Base-by-base conservation (phyloP, 176 grass and related monocot genomes). In the Stipa capillata region DNA sequence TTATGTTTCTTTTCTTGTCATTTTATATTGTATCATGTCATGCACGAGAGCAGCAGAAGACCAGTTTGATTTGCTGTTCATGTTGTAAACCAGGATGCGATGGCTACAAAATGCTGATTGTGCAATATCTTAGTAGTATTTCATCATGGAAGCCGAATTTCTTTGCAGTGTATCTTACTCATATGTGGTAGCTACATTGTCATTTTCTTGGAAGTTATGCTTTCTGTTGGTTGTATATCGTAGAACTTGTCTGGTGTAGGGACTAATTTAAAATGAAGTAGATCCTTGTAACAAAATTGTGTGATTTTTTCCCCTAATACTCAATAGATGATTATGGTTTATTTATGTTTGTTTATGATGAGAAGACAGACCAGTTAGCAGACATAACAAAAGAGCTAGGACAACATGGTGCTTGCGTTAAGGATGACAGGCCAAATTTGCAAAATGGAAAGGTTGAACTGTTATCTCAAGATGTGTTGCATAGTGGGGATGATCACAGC, bases 331-430 rank as follows among this genome's bases (percentile, higher is more conserved):
- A 83, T 86, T 76, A 50, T 77, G 54, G 61, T 74, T 89, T 79
- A 74, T 81, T 73, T 75, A 76, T 84, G 25, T 80, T 84, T 87
- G 81, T 80, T 84, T 64, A 84, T 86, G 81, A 85, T 73, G 85
- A 81, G 61, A 85, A 82, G 35, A 52, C 33, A 65, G 75, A 87
- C 59, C 50, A 72, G 52, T 39, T 81, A 64, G 43, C 72, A 69
- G 27, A 18, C 29, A 60, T 49, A 66, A 52, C 34, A 31, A 75
- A 85, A 74, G 49, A 73, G 49, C 3, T 71, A 59, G 72, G 37
- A 63, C 69, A 65, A 51, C 32, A 60, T 82, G 43, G 50, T 88
- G 65, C 75, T 69, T 48, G 31, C 1, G 52, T 66, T 36, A 81
- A 85, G 40, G 57, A 82, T 11, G 40, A 34, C 52, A 74, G 40